Conservation (phyloP, 129 eudicot genomes). For the Centrapalus pauciflorus region DNA sequence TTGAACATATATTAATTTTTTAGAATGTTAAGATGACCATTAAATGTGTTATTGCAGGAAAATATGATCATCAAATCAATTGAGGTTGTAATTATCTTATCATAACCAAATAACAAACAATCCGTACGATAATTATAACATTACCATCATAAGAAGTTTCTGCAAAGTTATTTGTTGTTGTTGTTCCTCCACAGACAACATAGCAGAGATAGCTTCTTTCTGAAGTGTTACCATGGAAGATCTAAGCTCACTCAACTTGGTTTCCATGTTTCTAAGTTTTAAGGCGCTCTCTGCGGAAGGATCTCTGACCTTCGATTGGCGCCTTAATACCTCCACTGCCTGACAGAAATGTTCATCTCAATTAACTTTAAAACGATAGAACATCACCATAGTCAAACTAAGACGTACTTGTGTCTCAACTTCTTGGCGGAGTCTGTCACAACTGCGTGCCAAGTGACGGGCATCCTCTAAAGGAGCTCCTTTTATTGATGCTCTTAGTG, state of each 20-base stretch:
- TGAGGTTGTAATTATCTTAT: neutral
- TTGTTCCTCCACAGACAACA: constrained; percentile 86
- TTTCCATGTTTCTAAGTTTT: constrained; percentile 74
- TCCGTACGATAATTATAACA: neutral
- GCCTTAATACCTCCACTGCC: constrained; percentile 80
- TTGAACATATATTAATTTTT: neutral
- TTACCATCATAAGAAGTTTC: constrained; percentile 78
- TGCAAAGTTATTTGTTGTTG: constrained; percentile 82
- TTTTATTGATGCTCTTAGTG: constrained; percentile 58
- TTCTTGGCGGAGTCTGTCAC: constrained; percentile 74
- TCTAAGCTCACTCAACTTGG: constrained; percentile 55
- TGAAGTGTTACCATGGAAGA: constrained; percentile 68
- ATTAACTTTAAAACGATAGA: neutral
- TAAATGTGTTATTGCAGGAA: neutral
- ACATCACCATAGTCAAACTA: neutral
- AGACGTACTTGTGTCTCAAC: constrained; percentile 78
- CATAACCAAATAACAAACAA: neutral
- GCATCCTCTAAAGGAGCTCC: constrained; percentile 95
- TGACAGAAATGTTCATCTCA: constrained; percentile 14
- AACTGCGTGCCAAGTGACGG: constrained; percentile 79
- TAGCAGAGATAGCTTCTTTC: constrained; percentile 81
- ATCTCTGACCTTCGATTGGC: constrained; percentile 61
- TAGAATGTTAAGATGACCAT: neutral
- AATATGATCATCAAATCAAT: neutral
- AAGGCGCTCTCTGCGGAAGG: constrained; percentile 49